A percentile compares a stretch with the other conserved stretches of the same genome.
These are phyloP conservation scores for Colletotrichum orbiculare DNA, from an alignment of 2,329 filamentous ascomycete species.

Conservation along the genomic window DNA sequence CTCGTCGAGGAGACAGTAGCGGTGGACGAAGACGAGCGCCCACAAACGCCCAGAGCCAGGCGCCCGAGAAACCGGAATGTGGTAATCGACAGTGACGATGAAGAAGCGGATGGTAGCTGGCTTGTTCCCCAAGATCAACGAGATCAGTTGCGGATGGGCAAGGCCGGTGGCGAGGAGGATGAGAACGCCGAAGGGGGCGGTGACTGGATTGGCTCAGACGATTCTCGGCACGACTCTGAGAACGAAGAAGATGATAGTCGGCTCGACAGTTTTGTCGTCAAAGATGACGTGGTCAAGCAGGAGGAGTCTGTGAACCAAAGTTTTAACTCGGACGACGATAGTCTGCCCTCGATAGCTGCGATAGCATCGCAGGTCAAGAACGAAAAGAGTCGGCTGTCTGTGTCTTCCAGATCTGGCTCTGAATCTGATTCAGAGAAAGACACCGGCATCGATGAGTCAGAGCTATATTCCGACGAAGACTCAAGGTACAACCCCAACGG, in stretches of 20 bases:
- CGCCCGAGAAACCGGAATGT: conserved; percentile 64
- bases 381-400: conserved; percentile 37
- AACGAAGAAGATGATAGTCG: conserved; percentile 66
- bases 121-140: conserved; percentile 77
- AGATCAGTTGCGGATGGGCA: conserved; percentile 71
- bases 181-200: conserved; percentile 90
- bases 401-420: conserved; percentile 17
- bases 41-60: conserved; percentile 43
- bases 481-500: conserved; percentile 45
- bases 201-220: conserved; percentile 79
- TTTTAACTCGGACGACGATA: conserved; percentile 45
- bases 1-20: conserved; percentile 38
- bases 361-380: conserved; percentile 47
- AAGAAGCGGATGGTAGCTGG: conserved; percentile 82
- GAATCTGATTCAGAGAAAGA: conserved; percentile 50
- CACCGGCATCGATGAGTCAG: conserved; percentile 53
- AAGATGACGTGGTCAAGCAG: conserved; percentile 56
- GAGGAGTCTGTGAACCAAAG: conserved; percentile 46
- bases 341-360: conserved; percentile 51
- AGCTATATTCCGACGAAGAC: conserved; percentile 55
- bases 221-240: conserved; percentile 69
- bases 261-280: conserved; percentile 65
- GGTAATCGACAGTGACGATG: conserved; percentile 74
- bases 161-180: conserved; percentile 85
- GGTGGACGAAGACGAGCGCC: conserved; percentile 21